Evolutionary conservation across 139 green algal species (phyloP).

Genomic region (Micractinium sp.): DNA sequence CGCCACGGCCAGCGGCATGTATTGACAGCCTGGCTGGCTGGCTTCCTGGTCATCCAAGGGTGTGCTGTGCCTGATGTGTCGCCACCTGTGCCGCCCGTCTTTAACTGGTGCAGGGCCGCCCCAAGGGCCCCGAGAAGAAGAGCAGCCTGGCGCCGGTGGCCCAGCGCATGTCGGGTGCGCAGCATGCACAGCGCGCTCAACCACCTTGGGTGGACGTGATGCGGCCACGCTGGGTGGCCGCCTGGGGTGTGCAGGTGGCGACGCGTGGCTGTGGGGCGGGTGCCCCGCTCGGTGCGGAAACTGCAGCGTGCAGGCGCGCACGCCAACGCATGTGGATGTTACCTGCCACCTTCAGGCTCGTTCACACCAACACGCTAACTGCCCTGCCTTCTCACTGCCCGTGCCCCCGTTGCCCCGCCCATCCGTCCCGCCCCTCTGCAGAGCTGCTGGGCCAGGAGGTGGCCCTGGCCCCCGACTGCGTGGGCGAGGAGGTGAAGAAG

Average conservation of each 20-base stretch:
- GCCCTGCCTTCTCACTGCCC: not conserved
- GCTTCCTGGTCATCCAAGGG: not conserved
- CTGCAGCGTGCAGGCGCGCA: not conserved
- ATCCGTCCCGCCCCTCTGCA: not conserved
- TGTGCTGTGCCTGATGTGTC: not conserved
- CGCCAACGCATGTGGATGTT: not conserved
- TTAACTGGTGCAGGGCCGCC: slow-evolving; percentile 68
- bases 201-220: not conserved
- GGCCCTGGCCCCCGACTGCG: slow-evolving; percentile 93
- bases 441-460: slow-evolving; percentile 58
- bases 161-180: slow-evolving; percentile 66
- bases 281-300: no score
- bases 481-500: slow-evolving; percentile 82
- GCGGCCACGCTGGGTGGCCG: no score
- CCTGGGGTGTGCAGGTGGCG: not conserved
- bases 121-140: slow-evolving; percentile 97
- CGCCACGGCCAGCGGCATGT: no score
- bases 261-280: no score
- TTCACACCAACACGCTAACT: not conserved
- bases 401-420: no score
- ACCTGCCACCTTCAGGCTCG: not conserved
- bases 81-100: not conserved
- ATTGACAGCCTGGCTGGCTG: no score
- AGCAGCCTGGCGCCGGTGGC: slow-evolving; percentile 63
- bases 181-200: slow-evolving; percentile 78